Conservation (phyloP, 441 rosid species). For the Aleurites moluccanus region DNA sequence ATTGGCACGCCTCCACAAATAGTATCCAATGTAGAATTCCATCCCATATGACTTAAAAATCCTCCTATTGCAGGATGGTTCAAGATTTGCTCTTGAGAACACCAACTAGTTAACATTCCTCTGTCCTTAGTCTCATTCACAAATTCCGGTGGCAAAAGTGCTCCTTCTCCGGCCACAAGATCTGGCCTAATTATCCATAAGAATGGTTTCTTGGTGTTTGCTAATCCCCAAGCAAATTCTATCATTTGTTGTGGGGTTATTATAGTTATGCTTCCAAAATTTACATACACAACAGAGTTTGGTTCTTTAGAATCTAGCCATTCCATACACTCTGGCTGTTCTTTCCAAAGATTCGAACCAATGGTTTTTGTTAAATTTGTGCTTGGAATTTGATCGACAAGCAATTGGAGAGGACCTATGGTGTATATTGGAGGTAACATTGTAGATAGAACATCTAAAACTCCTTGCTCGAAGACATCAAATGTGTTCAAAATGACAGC, state of each 20-base stretch:
- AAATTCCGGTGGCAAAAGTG: slow-evolving; percentile 24
- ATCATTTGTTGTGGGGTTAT: slow-evolving; percentile 37
- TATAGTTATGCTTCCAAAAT: slow-evolving; percentile 56
- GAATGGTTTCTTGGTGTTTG: slow-evolving; percentile 43
- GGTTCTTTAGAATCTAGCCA: slow-evolving; percentile 26
- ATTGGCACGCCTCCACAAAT: slow-evolving; percentile 24
- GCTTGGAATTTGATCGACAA: neutral
- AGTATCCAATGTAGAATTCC: slow-evolving; percentile 33
- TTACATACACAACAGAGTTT: too few species aligned
- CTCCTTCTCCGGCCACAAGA: slow-evolving; percentile 19
- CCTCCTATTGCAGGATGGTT: slow-evolving; percentile 29
- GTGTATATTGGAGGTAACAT: slow-evolving; percentile 21
- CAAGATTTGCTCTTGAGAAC: slow-evolving; percentile 25
- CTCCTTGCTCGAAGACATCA: slow-evolving; percentile 15
- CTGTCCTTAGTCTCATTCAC: slow-evolving; percentile 19
- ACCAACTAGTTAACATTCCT: slow-evolving; percentile 27
- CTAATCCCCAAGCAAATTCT: slow-evolving; percentile 64
- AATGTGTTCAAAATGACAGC: slow-evolving; percentile 27
- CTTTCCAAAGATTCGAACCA: slow-evolving; percentile 27
- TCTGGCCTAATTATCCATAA: slow-evolving; percentile 50
- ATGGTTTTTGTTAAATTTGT: neutral
- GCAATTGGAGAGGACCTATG: slow-evolving; percentile 22
- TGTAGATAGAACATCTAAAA: slow-evolving; percentile 1
- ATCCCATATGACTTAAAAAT: slow-evolving; percentile 32
- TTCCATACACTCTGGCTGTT: slow-evolving; percentile 20